Base-by-base conservation (phyloP, 2,329 filamentous ascomycete species). In the Colletotrichum neosansevieriae region DNA sequence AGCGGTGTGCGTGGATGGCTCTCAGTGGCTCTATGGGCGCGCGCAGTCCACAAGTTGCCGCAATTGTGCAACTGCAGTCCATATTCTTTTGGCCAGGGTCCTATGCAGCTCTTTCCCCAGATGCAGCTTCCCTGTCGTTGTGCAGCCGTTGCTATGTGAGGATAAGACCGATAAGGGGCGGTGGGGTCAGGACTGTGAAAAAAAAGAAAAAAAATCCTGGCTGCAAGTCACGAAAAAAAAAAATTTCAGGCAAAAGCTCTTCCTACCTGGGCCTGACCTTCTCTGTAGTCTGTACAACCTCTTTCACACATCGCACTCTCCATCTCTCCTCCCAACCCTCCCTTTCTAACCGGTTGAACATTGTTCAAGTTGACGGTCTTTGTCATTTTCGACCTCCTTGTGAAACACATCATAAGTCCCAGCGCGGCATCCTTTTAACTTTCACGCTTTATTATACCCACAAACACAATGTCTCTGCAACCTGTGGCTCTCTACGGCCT, bases 401-500 rank as follows among this genome's bases (percentile, higher is more conserved):
- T 60, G 29, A 29, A 38, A n/a, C 10, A 11, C 53, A 53, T 50
- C 36, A 53, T 50, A 58, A 68, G 64, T 64, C 63, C 58, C 44
- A 54, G 32, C 38, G 54, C 47, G 57, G 54, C 66, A 60, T 11
- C 42, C 17, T 66, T 45, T 38, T 38, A 36, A 11, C 21, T 60
- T 57, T 54, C 34, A 65, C 61, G 29, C 38, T 45, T 21, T 24
- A 38, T 29, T 15, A 50, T 24, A 57, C 24, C 59, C 36, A 38
- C 44, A 34, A 50, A 47, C 74, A 83, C 74, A 73, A 90, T 90
- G 88, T 83, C 86, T 80, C 79, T 85, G 72, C 77, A 86, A 76
- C 61, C 88, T 72, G 92, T 96, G 81, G 93, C 92, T 79, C 87
- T 98, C 79, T 99, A 96, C 80, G 94, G 94, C 82, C 91, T 98